Evolutionary conservation across 495 filamentous ascomycete species (phyloP), one percentile per base, ranked within the genome.

Genomic region (Xylaria nigripes): DNA sequence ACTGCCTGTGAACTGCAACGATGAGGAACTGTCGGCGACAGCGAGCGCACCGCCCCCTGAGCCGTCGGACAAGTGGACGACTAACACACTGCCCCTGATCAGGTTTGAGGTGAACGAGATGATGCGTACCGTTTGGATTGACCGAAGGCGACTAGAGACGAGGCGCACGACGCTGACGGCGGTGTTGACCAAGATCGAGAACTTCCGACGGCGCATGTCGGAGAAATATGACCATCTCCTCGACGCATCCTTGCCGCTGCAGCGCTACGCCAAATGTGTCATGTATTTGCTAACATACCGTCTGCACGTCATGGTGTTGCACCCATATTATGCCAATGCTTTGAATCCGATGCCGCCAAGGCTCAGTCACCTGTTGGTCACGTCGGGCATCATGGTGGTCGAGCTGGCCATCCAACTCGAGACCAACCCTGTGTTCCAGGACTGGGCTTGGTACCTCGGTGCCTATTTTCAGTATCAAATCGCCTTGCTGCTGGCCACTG

Each of bases 71-170:
- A 57, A 68, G 16, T 91, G 82, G 79, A 89, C 87, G 1, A 81
- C 85, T 27, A 79, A 80, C 59, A 83, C 85, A 16, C 69, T 87
- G 29, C 63, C 81, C 0, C 66, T 81, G 3, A 84, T 90, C 54
- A 78, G 85, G 6, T 85, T 86, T 58, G 83, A 88, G 61, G 79
- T 81, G 61, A 84, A 83, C 61, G 85, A 89, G 63, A 85, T 89
- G 76, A 80, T 82, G 62, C 79, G 86, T 8, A 67, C 70, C 27
- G 73, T 86, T 62, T 86, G 81, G 79, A 62, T 76, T 13, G 82
- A 87, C 57, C 73, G 83, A 30, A 72, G 76, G 22, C 74, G 77
- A 46, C 68, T 87, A n/a, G 81, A 86, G 58, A 69, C 70, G 40
- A 76, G 76, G 57, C 77, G 79, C 63, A 81, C 80, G 29, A 78